Conservation (phyloP, 176 grass and related monocot species). For the Stipa capillata region DNA sequence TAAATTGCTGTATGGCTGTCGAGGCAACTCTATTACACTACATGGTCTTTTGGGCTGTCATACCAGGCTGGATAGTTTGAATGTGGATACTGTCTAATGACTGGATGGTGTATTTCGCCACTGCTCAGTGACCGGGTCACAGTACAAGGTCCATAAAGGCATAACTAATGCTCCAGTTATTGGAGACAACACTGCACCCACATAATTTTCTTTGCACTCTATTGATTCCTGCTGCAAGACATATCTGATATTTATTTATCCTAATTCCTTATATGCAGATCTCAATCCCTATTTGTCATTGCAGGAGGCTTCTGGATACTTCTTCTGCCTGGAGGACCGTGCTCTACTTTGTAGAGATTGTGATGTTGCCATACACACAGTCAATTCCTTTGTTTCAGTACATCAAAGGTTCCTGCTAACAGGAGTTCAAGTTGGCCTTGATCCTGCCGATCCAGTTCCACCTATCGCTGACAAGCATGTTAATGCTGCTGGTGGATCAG, state of each 20-base stretch:
- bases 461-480: constrained; percentile 22
- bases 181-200: neutral
- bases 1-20: neutral
- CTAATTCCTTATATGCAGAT: neutral
- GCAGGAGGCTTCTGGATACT: constrained; percentile 84
- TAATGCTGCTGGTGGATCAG: neutral
- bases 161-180: neutral
- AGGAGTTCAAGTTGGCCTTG: constrained; percentile 74
- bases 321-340: constrained; percentile 95
- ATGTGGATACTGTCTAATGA: neutral
- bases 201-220: neutral
- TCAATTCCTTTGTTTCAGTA: constrained; percentile 52
- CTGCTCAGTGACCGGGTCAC: neutral
- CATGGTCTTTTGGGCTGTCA: constrained; percentile 1
- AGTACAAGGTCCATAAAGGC: neutral
- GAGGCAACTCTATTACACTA: neutral
- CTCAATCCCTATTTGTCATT: constrained; percentile 12
- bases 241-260: constrained; percentile 7
- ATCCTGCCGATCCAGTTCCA: constrained; percentile 48
- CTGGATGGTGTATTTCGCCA: neutral
- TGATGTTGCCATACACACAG: constrained; percentile 83
- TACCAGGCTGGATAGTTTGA: neutral
- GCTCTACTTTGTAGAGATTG: constrained; percentile 82
- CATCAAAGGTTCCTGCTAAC: constrained; percentile 90
- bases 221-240: neutral